Percentiles rank a stretch among this genome's conserved stretches.
These are phyloP conservation scores for Epichloe glyceriae DNA, from an alignment of 2,329 filamentous ascomycete species.

Conservation along the genomic window DNA sequence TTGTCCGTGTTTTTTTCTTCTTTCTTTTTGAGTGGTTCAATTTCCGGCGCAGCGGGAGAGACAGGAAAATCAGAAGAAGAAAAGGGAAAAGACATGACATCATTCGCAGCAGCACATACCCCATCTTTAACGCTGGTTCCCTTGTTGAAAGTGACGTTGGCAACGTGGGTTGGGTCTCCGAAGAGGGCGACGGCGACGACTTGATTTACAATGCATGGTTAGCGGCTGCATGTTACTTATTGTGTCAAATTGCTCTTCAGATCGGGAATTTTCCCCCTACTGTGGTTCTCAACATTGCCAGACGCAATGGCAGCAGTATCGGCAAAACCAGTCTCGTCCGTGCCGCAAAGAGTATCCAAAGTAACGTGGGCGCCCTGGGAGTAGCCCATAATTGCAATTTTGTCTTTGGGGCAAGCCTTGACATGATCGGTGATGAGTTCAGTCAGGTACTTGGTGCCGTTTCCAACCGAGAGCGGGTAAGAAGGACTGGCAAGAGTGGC, in stretches of 20 bases:
- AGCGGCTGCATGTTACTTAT: not conserved
- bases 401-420: constrained; percentile 23
- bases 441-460: constrained; percentile 20
- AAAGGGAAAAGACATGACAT: not conserved
- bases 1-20: not conserved
- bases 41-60: not conserved
- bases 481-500: constrained; percentile 18
- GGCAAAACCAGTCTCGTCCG: constrained; percentile 16
- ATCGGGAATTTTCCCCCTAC: constrained; percentile 10
- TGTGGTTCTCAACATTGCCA: constrained; percentile 18
- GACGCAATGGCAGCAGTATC: constrained; percentile 14
- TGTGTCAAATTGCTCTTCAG: too few relatives aligned
- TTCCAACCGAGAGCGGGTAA: constrained; percentile 23
- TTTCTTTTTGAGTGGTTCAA: too few relatives aligned
- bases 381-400: constrained; percentile 28
- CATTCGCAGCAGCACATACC: constrained; percentile 15
- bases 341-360: constrained; percentile 26
- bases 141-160: constrained; percentile 21
- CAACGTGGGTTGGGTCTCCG: constrained; percentile 28
- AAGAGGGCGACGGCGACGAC: constrained; percentile 28
- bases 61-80: not conserved
- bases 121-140: constrained; percentile 25
- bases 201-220: constrained; percentile 7
- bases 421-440: constrained; percentile 19
- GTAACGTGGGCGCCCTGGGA: constrained; percentile 30